These are phyloP conservation scores for Kitagawia praeruptora DNA, from an alignment of 129 eudicot genomes.

Conservation along the genomic window DNA sequence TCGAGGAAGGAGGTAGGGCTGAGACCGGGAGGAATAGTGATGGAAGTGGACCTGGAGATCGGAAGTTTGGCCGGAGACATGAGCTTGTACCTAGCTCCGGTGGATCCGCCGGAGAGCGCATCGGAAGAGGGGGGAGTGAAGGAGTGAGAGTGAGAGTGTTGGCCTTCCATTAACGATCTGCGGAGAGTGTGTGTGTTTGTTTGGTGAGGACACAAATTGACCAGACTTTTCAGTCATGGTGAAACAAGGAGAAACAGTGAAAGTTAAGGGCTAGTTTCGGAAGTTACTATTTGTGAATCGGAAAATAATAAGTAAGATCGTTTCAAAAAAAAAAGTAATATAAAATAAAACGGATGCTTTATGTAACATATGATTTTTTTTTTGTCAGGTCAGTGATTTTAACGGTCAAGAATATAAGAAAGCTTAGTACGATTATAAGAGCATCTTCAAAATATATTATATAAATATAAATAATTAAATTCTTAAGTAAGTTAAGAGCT, in stretches of 20 bases:
- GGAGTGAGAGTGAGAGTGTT: constrained; percentile 22
- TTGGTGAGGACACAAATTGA: not conserved
- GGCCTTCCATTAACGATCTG: constrained; percentile 38
- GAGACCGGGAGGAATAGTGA: constrained; percentile 78
- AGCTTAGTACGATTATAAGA: too few species aligned
- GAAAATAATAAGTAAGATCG: too few species aligned
- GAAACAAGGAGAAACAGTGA: constrained; percentile 10
- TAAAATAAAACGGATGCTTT: too few species aligned
- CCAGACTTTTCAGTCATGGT: not conserved
- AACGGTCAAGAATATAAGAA: too few species aligned
- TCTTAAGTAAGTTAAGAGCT: too few species aligned
- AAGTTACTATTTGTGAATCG: not conserved
- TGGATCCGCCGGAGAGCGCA: constrained; percentile 31
- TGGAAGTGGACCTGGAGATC: constrained; percentile 68
- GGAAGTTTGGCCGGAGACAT: constrained; percentile 98
- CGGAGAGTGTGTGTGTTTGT: not conserved
- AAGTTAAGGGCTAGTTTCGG: not conserved
- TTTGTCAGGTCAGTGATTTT: too few species aligned
- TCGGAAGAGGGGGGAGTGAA: constrained; percentile 35
- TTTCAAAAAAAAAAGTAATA: too few species aligned
- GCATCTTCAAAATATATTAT: too few species aligned
- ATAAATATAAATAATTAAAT: too few species aligned
- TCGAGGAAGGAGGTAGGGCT: constrained; percentile 97
- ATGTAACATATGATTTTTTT: too few species aligned
- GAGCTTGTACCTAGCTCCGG: constrained; percentile 76